Base-by-base conservation (phyloP, 768 basidiomycete species). In the Exsudoporus frostii region DNA sequence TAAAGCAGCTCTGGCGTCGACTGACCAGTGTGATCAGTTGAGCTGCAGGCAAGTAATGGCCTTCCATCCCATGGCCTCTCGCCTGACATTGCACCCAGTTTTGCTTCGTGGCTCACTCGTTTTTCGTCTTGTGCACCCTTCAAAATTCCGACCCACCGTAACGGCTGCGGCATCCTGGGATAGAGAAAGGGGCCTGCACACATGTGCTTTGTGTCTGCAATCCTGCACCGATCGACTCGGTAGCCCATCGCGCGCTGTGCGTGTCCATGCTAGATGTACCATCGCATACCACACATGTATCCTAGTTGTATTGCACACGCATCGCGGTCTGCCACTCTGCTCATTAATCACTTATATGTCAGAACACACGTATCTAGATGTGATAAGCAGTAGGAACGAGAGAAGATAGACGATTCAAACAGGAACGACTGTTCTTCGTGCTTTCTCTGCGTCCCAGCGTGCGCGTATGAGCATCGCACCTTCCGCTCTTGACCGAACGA, bases 401-500 rank as follows among this genome's bases (percentile, higher is more conserved):
- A 60, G 44, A 24, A 46, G n/a, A 24, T 34, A 24, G 3, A 44
- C 13, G 7, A 36, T 38, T 60, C 53, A 68, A 38, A 58, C 50
- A 32, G 47, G 15, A 37, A 54, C 53, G 1, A 14, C 41, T 32
- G 55, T 44, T 61, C 64, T 59, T 50, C 68, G 64, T 45, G 65
- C 59, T 6, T 76, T 78, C 65, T 89, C 86, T 40, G 79, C 81
- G 22, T 84, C 81, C 91, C 90, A 92, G 38, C 87, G 81, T 22
- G 86, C 81, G 50, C 80, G 80, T 76, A 92, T 85, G 45, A 87
- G 71, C 55, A 79, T 77, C 45, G 83, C 76, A 14, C 90, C 90
- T 63, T 90, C 86, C 25, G 78, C 73, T 66, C 81, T 80, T 39
- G 88, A 81, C 34, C 80, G 82, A 34, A 89, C 70, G 1, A 81